phyloP scores from a whole-genome alignment of 306 rosid species.

The Prunus armeniaca region DNA sequence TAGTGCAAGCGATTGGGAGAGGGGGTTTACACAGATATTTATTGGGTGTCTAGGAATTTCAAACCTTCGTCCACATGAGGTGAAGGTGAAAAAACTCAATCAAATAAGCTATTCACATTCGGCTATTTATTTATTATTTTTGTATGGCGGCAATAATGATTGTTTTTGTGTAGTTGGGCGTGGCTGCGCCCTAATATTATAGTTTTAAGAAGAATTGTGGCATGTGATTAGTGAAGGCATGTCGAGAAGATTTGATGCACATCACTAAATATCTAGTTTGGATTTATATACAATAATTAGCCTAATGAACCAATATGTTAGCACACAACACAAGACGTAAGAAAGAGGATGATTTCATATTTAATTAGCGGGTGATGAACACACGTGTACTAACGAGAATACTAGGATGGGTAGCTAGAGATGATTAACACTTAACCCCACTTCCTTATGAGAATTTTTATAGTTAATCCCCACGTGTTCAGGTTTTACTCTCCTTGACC shows the following conservation, averaged over 20 bases:
- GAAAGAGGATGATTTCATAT: neutral
- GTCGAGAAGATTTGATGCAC: neutral
- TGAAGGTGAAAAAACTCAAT: fast-evolving
- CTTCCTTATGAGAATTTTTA: neutral
- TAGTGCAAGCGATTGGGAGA: too few relatives aligned
- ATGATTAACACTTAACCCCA: neutral
- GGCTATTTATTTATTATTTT: neutral
- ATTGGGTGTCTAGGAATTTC: too few relatives aligned
- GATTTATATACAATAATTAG: neutral
- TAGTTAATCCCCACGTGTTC: too few relatives aligned
- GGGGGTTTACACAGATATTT: too few relatives aligned
- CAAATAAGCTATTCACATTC: neutral
- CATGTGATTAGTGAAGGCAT: conserved; percentile 2
- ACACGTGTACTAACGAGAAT: neutral
- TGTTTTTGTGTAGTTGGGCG: neutral
- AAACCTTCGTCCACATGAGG: fast-evolving
- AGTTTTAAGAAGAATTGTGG: neutral
- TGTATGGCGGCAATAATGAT: neutral
- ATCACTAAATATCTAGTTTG: neutral
- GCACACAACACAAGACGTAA: neutral
- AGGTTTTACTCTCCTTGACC: too few relatives aligned
- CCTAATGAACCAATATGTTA: neutral
- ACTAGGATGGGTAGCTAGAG: neutral
- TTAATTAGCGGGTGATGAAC: neutral
- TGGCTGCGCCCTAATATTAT: neutral